These are phyloP conservation scores for Zasmidium citrigriseum DNA, from an alignment of 2,329 filamentous ascomycete genomes.

Conservation along the genomic window DNA sequence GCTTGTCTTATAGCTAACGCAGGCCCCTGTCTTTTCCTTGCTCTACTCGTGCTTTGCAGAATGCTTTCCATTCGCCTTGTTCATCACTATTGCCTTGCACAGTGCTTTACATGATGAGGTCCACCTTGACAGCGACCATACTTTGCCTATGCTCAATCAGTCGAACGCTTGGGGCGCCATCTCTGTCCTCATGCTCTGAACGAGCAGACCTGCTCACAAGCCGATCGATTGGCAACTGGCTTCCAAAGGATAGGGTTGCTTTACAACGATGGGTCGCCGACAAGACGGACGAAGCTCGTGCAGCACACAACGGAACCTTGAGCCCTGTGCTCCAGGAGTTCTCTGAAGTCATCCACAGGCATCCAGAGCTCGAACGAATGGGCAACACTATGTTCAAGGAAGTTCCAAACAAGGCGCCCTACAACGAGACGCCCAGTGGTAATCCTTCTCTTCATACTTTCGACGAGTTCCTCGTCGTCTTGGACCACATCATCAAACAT, in stretches of 20 bases:
- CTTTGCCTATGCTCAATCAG: too few relatives aligned
- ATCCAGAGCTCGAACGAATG: background rate
- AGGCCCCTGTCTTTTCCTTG: background rate
- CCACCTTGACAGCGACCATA: too few relatives aligned
- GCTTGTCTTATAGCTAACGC: background rate
- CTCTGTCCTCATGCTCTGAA: too few relatives aligned
- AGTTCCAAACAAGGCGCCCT: constrained; percentile 61
- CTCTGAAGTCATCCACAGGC: background rate
- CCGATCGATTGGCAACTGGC: background rate
- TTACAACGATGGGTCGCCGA: background rate
- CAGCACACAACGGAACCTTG: background rate
- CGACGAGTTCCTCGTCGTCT: constrained; percentile 64
- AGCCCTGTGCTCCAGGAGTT: background rate
- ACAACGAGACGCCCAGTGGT: constrained; percentile 62
- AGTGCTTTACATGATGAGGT: too few relatives aligned
- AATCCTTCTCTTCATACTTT: constrained; percentile 64
- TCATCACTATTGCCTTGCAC: background rate
- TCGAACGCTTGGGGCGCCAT: too few relatives aligned
- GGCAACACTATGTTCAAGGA: constrained; percentile 61
- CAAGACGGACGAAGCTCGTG: background rate
- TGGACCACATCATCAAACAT: constrained; percentile 56
- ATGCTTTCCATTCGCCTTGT: background rate
- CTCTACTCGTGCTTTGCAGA: background rate
- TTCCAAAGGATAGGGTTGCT: background rate
- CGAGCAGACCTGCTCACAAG: too few relatives aligned